A percentile compares a stretch with the other conserved stretches of the same genome.
Conservation (phyloP, 768 basidiomycete species). For the Rhodotorula sphaerocarpa region DNA sequence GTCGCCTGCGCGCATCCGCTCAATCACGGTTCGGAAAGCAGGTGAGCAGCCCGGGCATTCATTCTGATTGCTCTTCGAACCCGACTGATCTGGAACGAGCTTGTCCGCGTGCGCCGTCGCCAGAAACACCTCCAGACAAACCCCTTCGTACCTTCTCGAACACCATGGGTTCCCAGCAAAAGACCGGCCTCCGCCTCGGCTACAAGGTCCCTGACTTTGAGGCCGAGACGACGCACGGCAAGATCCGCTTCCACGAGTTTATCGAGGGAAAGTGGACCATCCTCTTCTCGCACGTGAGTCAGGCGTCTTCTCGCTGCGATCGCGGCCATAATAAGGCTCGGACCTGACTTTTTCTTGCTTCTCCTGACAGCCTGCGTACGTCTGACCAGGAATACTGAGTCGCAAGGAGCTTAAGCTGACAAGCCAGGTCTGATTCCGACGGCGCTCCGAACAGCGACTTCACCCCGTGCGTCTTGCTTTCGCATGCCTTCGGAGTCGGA, state of each 20-base stretch:
- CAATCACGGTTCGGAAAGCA: too few relatives aligned
- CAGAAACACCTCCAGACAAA: too few relatives aligned
- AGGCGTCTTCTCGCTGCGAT: constrained; percentile 18
- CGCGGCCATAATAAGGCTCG: not conserved
- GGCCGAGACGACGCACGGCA: constrained; percentile 76
- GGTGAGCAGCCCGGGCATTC: too few relatives aligned
- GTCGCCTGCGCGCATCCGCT: too few relatives aligned
- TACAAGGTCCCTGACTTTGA: constrained; percentile 70
- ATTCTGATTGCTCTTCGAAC: too few relatives aligned
- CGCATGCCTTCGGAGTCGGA: too few relatives aligned
- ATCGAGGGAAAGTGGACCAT: constrained; percentile 78
- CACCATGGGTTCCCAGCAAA: not conserved
- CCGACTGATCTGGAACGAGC: too few relatives aligned
- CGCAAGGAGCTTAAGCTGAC: too few relatives aligned
- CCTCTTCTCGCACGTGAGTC: constrained; percentile 79
- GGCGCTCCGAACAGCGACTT: not conserved
- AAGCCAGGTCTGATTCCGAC: too few relatives aligned
- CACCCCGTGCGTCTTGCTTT: constrained; percentile 1
- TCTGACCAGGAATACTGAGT: too few relatives aligned
- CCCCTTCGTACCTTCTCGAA: too few relatives aligned
- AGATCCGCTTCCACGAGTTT: constrained; percentile 76
- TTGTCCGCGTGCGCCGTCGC: too few relatives aligned
- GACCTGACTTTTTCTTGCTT: not conserved
- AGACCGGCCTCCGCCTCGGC: constrained; percentile 51
- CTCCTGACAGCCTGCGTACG: not conserved